Evolutionary conservation across 208 protist genomes (phyloP).

Genomic region (Acanthamoeba lugdunensis): DNA sequence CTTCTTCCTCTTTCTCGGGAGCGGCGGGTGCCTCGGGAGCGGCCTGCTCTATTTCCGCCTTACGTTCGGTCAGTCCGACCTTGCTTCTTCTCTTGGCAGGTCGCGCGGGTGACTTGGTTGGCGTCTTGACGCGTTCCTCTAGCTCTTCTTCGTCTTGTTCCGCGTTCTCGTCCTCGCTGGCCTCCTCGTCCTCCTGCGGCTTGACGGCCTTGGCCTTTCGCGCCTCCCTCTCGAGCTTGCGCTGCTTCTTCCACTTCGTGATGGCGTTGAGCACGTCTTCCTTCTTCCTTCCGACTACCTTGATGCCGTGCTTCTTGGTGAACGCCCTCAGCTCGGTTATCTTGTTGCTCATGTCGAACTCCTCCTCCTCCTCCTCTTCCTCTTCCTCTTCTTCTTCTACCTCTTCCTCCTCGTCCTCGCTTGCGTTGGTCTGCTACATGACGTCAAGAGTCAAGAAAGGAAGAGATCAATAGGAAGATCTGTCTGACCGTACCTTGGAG

Average conservation of each 20-base stretch:
- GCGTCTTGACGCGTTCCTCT: too few species aligned
- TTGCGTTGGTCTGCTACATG: neutral
- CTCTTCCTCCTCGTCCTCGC: neutral
- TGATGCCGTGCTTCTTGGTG: conserved; percentile 7
- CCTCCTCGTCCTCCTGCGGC: neutral
- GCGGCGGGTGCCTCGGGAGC: neutral
- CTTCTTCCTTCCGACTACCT: conserved; percentile 12
- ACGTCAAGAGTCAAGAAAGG: neutral
- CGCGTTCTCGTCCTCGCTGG: neutral
- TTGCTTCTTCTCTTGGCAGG: neutral
- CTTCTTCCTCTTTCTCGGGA: neutral
- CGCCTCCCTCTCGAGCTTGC: neutral
- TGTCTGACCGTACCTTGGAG: neutral
- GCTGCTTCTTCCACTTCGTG: conserved; percentile 1
- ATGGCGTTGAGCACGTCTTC: conserved; percentile 18
- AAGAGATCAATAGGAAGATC: neutral
- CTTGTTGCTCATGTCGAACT: conserved; percentile 3
- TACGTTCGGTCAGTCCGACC: neutral
- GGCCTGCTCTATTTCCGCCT: neutral
- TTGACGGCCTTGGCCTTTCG: neutral
- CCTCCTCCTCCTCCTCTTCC: neutral
- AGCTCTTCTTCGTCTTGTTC: too few species aligned
- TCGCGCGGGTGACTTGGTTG: neutral
- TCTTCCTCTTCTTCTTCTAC: neutral
- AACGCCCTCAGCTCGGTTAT: neutral